Percentiles rank a stretch among this genome's conserved stretches.
Evolutionary conservation across 106 monocot genomes (phyloP).

Genomic region (Allium cepa): DNA sequence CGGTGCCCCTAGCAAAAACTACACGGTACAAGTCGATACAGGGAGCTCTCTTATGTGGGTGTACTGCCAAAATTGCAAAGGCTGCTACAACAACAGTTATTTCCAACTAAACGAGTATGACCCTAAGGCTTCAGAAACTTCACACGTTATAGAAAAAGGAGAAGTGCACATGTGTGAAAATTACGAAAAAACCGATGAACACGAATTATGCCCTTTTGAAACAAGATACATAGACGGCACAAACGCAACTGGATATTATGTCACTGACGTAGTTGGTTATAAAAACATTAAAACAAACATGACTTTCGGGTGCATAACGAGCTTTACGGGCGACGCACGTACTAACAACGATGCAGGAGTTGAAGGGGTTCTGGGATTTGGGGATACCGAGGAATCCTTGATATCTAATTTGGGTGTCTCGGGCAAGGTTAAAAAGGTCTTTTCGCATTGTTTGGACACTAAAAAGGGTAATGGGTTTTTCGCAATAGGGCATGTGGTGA

Average conservation of each 20-base stretch:
- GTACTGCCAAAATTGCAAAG: conserved; percentile 52
- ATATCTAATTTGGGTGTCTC: conserved; percentile 59
- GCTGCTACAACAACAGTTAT: conserved; percentile 18
- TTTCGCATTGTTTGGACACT: conserved; percentile 88
- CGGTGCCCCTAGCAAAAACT: conserved; percentile 53
- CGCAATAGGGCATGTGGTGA: conserved; percentile 72
- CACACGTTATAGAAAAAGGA: neutral
- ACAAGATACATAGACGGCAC: conserved; percentile 22
- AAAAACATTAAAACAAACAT: conserved; percentile 63
- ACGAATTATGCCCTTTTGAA: conserved; percentile 23
- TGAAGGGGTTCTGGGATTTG: neutral
- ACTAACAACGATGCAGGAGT: neutral
- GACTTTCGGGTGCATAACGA: conserved; percentile 49
- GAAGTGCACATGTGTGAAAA: neutral
- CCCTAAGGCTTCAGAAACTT: neutral
- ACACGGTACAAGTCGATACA: conserved; percentile 73
- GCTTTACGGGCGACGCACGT: neutral
- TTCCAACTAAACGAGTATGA: neutral
- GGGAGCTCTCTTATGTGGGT: conserved; percentile 83
- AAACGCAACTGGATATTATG: conserved; percentile 42
- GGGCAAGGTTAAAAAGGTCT: conserved; percentile 70
- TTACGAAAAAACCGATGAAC: neutral
- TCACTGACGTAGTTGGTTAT: conserved; percentile 50
- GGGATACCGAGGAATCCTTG: conserved; percentile 46
- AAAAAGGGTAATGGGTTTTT: conserved; percentile 80